These are phyloP conservation scores for Pythium sp. DNA, from an alignment of 352 stramenopile genomes.

Conservation along the genomic window DNA sequence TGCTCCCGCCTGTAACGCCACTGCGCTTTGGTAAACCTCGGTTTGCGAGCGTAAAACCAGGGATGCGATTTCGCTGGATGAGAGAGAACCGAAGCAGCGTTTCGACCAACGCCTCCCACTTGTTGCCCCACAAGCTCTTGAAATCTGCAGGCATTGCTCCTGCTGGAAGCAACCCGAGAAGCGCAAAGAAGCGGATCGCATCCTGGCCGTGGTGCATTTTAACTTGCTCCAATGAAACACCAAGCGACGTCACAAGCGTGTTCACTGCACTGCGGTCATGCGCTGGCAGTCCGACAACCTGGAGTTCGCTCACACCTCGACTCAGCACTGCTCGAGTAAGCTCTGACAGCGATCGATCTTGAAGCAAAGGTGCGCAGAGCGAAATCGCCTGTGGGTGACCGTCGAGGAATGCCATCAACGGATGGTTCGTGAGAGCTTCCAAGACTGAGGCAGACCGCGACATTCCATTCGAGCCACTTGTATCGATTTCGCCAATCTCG, in stretches of 20 bases:
- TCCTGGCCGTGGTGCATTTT: constrained; percentile 65
- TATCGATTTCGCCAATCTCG: constrained; percentile 59
- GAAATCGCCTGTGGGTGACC: constrained; percentile 81
- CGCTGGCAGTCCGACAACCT: constrained; percentile 59
- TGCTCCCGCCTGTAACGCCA: constrained; percentile 26
- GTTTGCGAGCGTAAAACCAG: constrained; percentile 57
- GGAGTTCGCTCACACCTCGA: constrained; percentile 64
- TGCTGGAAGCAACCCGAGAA: constrained; percentile 65
- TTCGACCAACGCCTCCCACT: constrained; percentile 63
- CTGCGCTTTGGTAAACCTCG: constrained; percentile 53
- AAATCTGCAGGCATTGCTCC: constrained; percentile 77
- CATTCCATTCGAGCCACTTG: constrained; percentile 18
- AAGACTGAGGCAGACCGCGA: constrained; percentile 42
- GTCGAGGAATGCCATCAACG: constrained; percentile 78
- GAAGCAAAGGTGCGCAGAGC: constrained; percentile 66
- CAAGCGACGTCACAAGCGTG: constrained; percentile 69
- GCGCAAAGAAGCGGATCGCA: constrained; percentile 69
- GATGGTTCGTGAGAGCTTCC: constrained; percentile 59
- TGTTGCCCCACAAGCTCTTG: constrained; percentile 66
- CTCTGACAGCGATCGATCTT: constrained; percentile 71
- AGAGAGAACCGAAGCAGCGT: constrained; percentile 73
- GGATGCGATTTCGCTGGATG: constrained; percentile 70
- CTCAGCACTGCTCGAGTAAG: constrained; percentile 69
- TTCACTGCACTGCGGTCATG: constrained; percentile 73
- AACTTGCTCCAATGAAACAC: constrained; percentile 74